phyloP scores from a whole-genome alignment of 805 yeast species.

The Candida sakaeoensis region DNA sequence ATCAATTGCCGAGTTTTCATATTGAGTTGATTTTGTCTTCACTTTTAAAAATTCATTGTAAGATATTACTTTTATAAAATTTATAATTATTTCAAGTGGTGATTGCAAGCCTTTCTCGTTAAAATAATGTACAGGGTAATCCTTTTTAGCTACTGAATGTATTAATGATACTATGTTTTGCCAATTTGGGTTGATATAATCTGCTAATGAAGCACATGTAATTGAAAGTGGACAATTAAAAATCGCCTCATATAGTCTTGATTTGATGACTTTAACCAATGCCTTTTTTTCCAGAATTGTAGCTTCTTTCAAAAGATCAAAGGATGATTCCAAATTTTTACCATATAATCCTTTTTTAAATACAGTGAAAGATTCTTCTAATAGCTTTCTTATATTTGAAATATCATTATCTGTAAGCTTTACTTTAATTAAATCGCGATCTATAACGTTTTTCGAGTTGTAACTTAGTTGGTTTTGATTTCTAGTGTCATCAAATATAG shows the following conservation, averaged over 20 bases:
- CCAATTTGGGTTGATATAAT: slow-evolving; percentile 27
- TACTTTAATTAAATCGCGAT: neutral
- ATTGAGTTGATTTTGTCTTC: slow-evolving; percentile 11
- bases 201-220: slow-evolving; percentile 9
- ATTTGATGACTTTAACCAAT: slow-evolving; percentile 4
- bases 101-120: slow-evolving; percentile 15
- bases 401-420: neutral
- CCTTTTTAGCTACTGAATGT: slow-evolving; percentile 14
- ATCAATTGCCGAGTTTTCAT: slow-evolving; percentile 18
- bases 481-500: no score
- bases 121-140: slow-evolving; percentile 19
- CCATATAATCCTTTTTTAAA: neutral
- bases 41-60: slow-evolving; percentile 19
- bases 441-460: neutral
- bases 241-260: slow-evolving; percentile 3
- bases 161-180: slow-evolving; percentile 18
- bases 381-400: neutral
- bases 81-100: slow-evolving; percentile 18
- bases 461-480: neutral
- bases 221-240: neutral
- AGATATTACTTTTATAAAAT: slow-evolving; percentile 22
- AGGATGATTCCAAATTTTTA: slow-evolving; percentile 7
- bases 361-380: neutral
- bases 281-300: neutral
- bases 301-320: slow-evolving; percentile 9